A percentile compares a stretch with the other conserved stretches of the same genome.
These are phyloP conservation scores for Magnaporthiopsis poae DNA, from an alignment of 2,329 filamentous ascomycete species.

Conservation along the genomic window DNA sequence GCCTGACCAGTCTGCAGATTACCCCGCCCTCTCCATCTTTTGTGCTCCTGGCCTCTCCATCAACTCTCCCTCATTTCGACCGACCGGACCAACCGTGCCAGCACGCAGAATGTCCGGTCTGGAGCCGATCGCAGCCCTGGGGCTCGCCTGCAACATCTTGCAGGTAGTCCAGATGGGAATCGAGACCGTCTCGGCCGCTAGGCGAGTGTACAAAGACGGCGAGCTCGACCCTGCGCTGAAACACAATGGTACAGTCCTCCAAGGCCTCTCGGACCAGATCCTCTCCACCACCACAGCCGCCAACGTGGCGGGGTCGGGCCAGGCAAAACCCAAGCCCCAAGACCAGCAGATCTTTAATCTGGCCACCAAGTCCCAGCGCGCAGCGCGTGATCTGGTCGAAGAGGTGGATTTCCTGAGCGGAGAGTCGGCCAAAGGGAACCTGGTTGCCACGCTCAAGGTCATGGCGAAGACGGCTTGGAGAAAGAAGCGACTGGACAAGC, in stretches of 20 bases:
- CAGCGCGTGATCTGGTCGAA: constrained; percentile 2
- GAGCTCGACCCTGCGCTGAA: constrained; percentile 1
- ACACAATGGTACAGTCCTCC: neutral
- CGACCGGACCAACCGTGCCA: too few relatives aligned
- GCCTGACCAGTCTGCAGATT: too few relatives aligned
- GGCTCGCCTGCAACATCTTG: constrained; percentile 19
- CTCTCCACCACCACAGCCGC: neutral
- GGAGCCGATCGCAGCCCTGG: constrained; percentile 13
- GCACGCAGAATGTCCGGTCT: constrained; percentile 6
- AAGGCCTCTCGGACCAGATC: neutral
- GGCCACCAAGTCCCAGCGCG: neutral
- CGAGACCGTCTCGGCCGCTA: constrained; percentile 13
- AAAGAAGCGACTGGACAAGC: constrained; percentile 13
- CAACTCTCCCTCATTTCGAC: too few relatives aligned
- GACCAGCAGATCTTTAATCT: neutral
- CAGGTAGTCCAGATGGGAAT: constrained; percentile 16
- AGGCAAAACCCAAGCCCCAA: neutral
- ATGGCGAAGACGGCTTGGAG: constrained; percentile 16
- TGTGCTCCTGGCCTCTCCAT: too few relatives aligned
- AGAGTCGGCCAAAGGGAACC: neutral
- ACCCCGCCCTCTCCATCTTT: too few relatives aligned
- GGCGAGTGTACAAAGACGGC: constrained; percentile 13
- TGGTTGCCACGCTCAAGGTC: neutral
- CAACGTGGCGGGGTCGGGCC: neutral
- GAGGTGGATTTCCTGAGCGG: constrained; percentile 1